Conservation (phyloP, 345 rosid genomes). For the Citrus glauca region DNA sequence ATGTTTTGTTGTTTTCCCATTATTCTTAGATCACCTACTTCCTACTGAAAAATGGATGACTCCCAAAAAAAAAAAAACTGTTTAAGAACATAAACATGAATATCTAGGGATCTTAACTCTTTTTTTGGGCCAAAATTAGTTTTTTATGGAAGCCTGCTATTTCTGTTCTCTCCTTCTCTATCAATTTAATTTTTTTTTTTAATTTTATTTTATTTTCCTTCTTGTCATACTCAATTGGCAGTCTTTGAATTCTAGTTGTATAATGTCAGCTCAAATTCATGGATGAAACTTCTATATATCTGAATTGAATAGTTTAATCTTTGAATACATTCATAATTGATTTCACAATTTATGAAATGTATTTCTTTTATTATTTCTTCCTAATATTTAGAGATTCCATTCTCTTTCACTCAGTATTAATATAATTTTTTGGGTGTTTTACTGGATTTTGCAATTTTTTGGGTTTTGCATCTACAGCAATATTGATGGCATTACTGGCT, state of each 20-base stretch:
- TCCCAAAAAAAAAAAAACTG: neutral
- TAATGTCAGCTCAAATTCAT: neutral
- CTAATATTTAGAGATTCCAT: neutral
- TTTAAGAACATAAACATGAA: neutral
- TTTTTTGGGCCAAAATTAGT: neutral
- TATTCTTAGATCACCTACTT: neutral
- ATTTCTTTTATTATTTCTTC: neutral
- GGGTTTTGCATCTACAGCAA: constrained; percentile 38
- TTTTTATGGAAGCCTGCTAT: neutral
- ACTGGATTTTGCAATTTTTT: neutral
- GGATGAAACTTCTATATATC: neutral
- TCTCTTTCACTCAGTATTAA: neutral
- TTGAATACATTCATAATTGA: neutral
- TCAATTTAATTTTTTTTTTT: neutral
- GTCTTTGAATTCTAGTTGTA: neutral
- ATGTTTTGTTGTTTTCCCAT: neutral
- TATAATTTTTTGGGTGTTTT: neutral
- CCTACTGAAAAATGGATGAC: neutral
- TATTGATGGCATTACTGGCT: constrained; percentile 77
- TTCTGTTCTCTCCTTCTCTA: neutral
- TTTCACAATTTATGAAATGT: neutral
- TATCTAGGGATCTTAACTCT: neutral
- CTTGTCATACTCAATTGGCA: neutral
- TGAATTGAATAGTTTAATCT: neutral
- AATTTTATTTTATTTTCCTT: neutral